Percentiles rank a stretch among this genome's conserved stretches.
These are phyloP conservation scores for Hypoxylon perforatum DNA, from an alignment of 495 filamentous ascomycete genomes.

Conservation along the genomic window DNA sequence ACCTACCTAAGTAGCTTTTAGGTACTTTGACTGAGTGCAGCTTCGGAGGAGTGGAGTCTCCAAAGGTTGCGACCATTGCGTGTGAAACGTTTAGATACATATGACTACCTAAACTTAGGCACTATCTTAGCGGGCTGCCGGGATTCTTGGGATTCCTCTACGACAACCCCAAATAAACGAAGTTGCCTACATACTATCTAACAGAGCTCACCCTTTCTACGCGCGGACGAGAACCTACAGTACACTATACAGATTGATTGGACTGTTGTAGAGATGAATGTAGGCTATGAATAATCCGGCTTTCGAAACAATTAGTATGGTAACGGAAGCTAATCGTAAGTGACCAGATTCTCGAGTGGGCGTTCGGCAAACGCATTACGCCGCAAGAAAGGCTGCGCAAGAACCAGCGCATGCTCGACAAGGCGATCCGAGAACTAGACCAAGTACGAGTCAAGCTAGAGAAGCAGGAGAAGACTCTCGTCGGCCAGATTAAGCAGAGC, in stretches of 20 bases:
- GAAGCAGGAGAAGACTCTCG: constrained; percentile 97
- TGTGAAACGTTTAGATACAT: too few relatives aligned
- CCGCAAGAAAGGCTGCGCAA: constrained; percentile 95
- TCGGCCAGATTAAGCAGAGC: constrained; percentile 95
- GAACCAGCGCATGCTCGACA: constrained; percentile 95
- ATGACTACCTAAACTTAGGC: too few relatives aligned
- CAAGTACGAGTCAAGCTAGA: constrained; percentile 93
- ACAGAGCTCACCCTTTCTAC: constrained; percentile 7
- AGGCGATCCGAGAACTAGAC: constrained; percentile 95
- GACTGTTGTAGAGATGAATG: constrained; percentile 47
- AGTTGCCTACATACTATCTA: background rate
- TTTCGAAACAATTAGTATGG: background rate
- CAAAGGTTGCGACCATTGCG: too few relatives aligned
- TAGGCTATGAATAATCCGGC: constrained; percentile 27
- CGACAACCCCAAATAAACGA: too few relatives aligned
- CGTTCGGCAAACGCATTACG: constrained; percentile 98
- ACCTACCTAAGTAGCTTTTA: too few relatives aligned
- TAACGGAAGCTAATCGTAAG: constrained; percentile 36
- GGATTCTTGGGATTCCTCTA: background rate
- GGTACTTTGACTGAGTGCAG: too few relatives aligned
- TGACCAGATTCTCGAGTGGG: constrained; percentile 91
- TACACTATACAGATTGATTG: background rate
- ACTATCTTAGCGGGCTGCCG: too few relatives aligned
- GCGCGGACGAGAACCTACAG: background rate
- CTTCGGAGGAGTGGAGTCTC: too few relatives aligned